phyloP scores from a whole-genome alignment of 2,329 filamentous ascomycete species.

The Diatrype stigma region DNA sequence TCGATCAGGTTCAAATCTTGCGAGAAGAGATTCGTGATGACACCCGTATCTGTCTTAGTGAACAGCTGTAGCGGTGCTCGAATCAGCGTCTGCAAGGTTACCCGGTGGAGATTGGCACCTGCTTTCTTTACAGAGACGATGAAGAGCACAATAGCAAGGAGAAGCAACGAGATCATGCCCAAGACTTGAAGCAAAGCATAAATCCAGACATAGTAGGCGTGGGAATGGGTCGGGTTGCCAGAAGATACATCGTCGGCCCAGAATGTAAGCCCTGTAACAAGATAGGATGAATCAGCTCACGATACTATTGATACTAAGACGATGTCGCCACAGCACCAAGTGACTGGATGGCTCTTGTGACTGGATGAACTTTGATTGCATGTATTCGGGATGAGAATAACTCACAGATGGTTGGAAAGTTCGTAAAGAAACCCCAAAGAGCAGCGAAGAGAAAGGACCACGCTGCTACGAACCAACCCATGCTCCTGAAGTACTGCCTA shows the following conservation, averaged over 20 bases:
- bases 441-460: conserved; percentile 9
- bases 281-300: background rate
- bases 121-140: conserved; percentile 10
- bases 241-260: conserved; percentile 16
- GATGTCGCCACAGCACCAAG: too few species aligned
- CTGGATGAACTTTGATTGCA: too few species aligned
- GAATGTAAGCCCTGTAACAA: conserved; percentile 12
- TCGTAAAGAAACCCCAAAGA: conserved; percentile 15
- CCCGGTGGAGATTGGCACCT: conserved; percentile 15
- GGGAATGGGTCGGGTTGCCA: conserved; percentile 11
- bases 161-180: conserved; percentile 11
- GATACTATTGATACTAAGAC: too few species aligned
- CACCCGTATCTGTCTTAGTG: conserved; percentile 36
- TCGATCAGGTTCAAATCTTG: conserved; percentile 43
- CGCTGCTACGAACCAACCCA: conserved; percentile 9
- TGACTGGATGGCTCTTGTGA: too few species aligned
- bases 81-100: conserved; percentile 32
- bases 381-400: too few species aligned
- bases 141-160: conserved; percentile 10
- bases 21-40: conserved; percentile 40
- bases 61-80: conserved; percentile 36
- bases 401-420: conserved; percentile 17
- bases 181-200: conserved; percentile 17
- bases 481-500: conserved; percentile 19
- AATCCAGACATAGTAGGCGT: conserved; percentile 20